These are phyloP conservation scores for Sclerotinia sclerotiorum DNA, from an alignment of 2,329 filamentous ascomycete genomes.

Conservation along the genomic window DNA sequence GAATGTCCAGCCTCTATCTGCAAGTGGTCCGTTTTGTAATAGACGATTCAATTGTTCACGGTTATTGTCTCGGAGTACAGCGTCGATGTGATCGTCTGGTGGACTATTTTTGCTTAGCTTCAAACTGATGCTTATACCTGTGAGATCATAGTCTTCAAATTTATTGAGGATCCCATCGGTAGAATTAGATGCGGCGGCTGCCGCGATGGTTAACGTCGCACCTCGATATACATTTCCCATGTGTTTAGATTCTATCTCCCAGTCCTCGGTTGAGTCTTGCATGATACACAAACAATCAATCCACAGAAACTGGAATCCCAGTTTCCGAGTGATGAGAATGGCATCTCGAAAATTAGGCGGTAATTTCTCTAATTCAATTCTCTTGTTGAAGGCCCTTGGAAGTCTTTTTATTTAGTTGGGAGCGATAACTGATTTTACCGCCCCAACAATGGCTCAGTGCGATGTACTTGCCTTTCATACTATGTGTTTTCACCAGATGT, in stretches of 20 bases:
- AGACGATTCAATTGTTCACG: too few relatives aligned
- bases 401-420: too few relatives aligned
- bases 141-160: background rate
- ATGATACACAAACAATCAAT: constrained; percentile 24
- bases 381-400: background rate
- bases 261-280: constrained; percentile 15
- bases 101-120: background rate
- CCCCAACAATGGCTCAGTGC: constrained; percentile 14
- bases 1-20: too few relatives aligned
- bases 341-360: constrained; percentile 15
- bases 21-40: too few relatives aligned
- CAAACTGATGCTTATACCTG: background rate
- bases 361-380: background rate
- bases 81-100: too few relatives aligned
- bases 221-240: constrained; percentile 20
- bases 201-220: constrained; percentile 7
- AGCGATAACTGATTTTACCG: background rate
- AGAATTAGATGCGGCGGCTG: background rate
- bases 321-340: background rate
- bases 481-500: background rate
- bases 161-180: background rate
- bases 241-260: constrained; percentile 7
- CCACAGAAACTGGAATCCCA: constrained; percentile 10
- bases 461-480: background rate
- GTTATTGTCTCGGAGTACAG: too few relatives aligned